Evolutionary conservation across 2,329 filamentous ascomycete genomes (phyloP), one percentile per base, ranked within the genome.

Genomic region (Fusarium vanettenii): DNA sequence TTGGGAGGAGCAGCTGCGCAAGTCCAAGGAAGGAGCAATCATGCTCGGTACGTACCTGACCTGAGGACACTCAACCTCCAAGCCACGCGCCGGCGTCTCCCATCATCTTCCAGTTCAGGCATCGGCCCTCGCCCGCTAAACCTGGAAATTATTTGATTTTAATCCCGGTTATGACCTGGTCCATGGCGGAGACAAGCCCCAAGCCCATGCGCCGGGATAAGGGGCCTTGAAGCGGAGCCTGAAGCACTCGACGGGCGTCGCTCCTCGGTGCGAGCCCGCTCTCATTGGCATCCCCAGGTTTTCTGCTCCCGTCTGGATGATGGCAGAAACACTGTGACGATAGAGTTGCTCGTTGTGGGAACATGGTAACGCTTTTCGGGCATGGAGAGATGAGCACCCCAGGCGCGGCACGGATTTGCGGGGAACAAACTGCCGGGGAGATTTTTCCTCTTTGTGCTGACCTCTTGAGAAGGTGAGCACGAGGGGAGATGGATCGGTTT

Each of bases 221-320:
- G 67, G 45, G 66, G 64, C 66, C 66, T 73, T 66, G 71, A 60
- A 60, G 72, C 72, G 72, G 72, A 55, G 68, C 66, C 68, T 72
- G 60, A 69, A 56, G 35, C 39, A 59, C 59, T 66, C 61, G 67
- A 65, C 11, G 67, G 60, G 65, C 69, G 57, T 76, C 77, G 77
- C 77, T 79, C 79, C 74, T 79, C 77, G 77, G 77, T 20, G 64
- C 60, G 68, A 45, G 64, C 60, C 66, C 43, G n/a, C 20, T 77
- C 74, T 77, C 69, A 79, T 79, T 79, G 77, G 77, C 74, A 79
- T 78, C 76, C 76, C 77, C 75, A 67, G 73, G 43, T 76, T 78
- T 76, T 72, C 39, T n/a, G n/a, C 37, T 29, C 29, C 29, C 29
- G 29, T 31, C 48, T 64, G 52, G 63, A 63, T 43, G 55, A 60